These are phyloP conservation scores for Fusarium sp. DNA, from an alignment of 2,329 filamentous ascomycete genomes.

Conservation along the genomic window DNA sequence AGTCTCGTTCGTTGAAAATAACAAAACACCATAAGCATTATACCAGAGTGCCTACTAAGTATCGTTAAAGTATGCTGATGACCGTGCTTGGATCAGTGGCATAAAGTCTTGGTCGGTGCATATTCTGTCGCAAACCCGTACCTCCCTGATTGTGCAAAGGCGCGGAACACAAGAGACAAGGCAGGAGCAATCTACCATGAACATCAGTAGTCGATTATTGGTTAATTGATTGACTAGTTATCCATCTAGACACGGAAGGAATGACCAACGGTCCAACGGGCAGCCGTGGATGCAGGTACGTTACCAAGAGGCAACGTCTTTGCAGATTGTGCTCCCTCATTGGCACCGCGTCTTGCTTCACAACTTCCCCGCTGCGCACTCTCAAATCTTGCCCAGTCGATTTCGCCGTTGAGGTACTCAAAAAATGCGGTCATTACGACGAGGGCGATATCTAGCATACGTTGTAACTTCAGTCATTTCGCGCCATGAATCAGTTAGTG, in stretches of 20 bases:
- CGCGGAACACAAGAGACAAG: not conserved
- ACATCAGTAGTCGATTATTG: not conserved
- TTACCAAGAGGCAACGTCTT: not conserved
- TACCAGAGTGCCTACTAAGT: not conserved
- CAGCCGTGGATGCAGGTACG: not conserved
- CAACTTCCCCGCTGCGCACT: not conserved
- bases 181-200: not conserved
- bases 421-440: slow-evolving; percentile 22
- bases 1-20: not conserved
- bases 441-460: slow-evolving; percentile 4
- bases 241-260: too few relatives aligned
- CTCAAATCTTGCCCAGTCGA: not conserved
- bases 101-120: not conserved
- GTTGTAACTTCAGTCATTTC: slow-evolving; percentile 10
- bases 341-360: slow-evolving; percentile 18
- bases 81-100: fast-evolving
- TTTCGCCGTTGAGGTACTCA: slow-evolving; percentile 9
- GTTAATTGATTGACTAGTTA: not conserved
- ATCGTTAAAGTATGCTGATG: too few relatives aligned
- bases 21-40: not conserved
- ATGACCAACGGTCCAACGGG: not conserved
- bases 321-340: not conserved
- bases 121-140: not conserved
- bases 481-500: not conserved
- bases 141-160: not conserved